A percentile compares a stretch with the other conserved stretches of the same genome.
Conservation (phyloP, 1,284 basidiomycete species). For the Inonotus obliquus region DNA sequence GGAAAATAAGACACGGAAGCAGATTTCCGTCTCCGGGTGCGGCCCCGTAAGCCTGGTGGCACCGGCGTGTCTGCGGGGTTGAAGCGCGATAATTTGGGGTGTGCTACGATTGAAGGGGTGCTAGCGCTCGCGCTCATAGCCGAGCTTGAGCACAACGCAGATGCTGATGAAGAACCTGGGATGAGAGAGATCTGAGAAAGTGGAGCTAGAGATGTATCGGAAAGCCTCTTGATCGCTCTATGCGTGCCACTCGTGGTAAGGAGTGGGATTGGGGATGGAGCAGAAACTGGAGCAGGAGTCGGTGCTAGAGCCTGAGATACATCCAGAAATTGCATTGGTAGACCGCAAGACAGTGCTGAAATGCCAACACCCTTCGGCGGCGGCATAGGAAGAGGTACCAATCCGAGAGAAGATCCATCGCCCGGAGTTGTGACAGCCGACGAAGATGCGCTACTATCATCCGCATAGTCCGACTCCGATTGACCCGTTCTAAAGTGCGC, state of each 20-base stretch:
- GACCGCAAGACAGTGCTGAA: neutral
- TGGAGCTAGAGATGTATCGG: neutral
- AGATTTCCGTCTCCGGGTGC: slow-evolving; percentile 3
- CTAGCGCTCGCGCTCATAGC: neutral
- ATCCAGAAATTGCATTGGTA: neutral
- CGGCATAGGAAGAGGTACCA: neutral
- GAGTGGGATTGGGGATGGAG: neutral
- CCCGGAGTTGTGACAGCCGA: slow-evolving; percentile 1
- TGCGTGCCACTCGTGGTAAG: neutral
- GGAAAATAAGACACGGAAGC: neutral
- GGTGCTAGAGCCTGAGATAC: neutral
- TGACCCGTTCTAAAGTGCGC: neutral
- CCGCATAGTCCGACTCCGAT: neutral
- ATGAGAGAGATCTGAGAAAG: neutral
- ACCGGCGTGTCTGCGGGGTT: slow-evolving; percentile 13
- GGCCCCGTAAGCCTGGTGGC: slow-evolving; percentile 13
- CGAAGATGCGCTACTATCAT: neutral
- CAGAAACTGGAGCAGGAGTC: neutral
- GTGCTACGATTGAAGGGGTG: neutral
- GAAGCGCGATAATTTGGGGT: slow-evolving; percentile 14
- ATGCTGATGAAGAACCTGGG: neutral
- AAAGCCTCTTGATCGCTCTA: neutral
- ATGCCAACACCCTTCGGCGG: neutral
- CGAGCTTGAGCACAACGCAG: neutral
- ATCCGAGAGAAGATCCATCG: neutral